These are phyloP conservation scores for Leucocoprinus leucothites DNA, from an alignment of 768 basidiomycete genomes.

Conservation along the genomic window DNA sequence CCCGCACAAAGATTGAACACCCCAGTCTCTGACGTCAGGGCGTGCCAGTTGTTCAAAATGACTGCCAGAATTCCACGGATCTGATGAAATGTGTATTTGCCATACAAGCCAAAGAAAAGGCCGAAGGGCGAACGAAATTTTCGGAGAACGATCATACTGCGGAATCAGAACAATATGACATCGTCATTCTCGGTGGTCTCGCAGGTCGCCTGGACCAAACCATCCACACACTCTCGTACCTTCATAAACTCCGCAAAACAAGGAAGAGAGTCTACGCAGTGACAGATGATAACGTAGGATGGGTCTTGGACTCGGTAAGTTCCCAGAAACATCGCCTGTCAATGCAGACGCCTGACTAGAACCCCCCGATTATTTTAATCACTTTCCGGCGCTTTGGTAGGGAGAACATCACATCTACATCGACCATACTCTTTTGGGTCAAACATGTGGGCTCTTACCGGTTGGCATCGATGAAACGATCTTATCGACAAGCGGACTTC, in stretches of 20 bases:
- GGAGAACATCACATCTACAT: conserved; percentile 80
- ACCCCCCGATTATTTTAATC: background rate
- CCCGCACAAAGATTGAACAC: no score
- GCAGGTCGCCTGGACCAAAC: conserved; percentile 94
- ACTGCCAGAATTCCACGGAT: conserved; percentile 85
- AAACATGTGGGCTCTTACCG: conserved; percentile 93
- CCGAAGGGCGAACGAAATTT: conserved; percentile 36
- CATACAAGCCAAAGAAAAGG: conserved; percentile 54
- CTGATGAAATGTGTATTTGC: conserved; percentile 87
- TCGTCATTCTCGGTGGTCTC: conserved; percentile 84
- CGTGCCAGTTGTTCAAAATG: conserved; percentile 64
- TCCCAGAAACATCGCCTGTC: background rate
- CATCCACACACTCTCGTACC: conserved; percentile 79
- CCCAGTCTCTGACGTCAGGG: conserved; percentile 40
- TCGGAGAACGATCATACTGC: background rate
- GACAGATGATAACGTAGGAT: conserved; percentile 89
- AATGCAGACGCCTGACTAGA: background rate
- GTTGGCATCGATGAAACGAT: conserved; percentile 76
- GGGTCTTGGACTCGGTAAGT: conserved; percentile 79
- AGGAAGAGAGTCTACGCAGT: conserved; percentile 66
- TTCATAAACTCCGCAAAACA: conserved; percentile 72
- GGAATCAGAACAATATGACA: conserved; percentile 46
- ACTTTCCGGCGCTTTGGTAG: no score
- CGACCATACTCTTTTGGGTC: conserved; percentile 71
- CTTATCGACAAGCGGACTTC: conserved; percentile 79